Base-by-base conservation (phyloP, 177 flowering plant species). In the Vitis hybrid region DNA sequence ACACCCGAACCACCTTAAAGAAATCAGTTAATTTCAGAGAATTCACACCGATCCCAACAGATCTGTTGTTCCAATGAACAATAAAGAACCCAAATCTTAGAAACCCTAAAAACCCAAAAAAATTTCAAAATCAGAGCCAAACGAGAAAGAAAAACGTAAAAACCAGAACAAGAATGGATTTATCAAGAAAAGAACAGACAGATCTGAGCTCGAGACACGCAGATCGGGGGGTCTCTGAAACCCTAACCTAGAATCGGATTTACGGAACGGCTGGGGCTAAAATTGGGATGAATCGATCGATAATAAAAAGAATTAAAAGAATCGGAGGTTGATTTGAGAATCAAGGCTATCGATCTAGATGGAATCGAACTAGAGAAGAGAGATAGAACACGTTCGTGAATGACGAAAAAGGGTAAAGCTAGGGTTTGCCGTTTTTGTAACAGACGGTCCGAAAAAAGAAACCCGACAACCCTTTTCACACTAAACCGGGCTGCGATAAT, bases 341-440 rank as follows among this genome's bases (percentile, higher is more conserved):
- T 67, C 1, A 9, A 59, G 48, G 9, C 48, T 39, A 39, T 39
- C 48, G 48, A 39, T 39, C 48, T 39, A 39, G 48, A 39, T 39
- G 48, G 48, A 39, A 39, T 39, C 48, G 7, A 39, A 39, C 2
- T 8, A 0, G 48, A 39, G 50, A 26, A 29, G 20, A 67, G 3
- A 52, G 45, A 79, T 74, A 53, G 58, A 69, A 58, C 66, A 18
- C 20, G 61, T 69, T 45, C 9, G 66, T 45, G 48, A 72, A 69
- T 54, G 76, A 65, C 72, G 67, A 66, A 63, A 68, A 74, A 65
- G 71, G 82, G 71, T 53, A 74, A 70, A 64, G 61, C n/a, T 49
- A 63, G 69, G 74, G 51, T 63, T 65, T 51, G 68, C 34, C 34
- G 31, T 22, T 53, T 61, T 69, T 56, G 67, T 70, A 22, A 66